Conservation (phyloP, 2,329 filamentous ascomycete species). For the Juglanconis juglandina region DNA sequence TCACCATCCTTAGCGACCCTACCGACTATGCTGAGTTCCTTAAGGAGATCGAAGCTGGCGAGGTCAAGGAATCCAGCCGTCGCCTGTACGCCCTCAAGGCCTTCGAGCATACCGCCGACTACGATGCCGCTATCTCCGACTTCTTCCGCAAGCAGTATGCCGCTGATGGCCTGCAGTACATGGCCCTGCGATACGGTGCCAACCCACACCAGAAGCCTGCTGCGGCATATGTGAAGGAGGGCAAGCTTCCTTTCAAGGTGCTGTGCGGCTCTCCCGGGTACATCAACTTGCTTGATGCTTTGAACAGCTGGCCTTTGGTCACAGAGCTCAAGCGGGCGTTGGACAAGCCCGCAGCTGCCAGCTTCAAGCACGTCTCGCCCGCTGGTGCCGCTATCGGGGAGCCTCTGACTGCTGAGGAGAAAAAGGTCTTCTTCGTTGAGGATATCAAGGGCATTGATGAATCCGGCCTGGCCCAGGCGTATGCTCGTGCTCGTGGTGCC, state of each 20-base stretch:
- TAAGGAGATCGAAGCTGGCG: conserved; percentile 80
- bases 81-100: conserved; percentile 94
- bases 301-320: conserved; percentile 95
- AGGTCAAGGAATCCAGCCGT: conserved; percentile 79
- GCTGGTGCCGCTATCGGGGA: conserved; percentile 93
- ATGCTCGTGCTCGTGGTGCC: conserved; percentile 89
- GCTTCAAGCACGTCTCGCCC: conserved; percentile 98
- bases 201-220: conserved; percentile 99
- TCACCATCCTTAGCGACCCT: conserved; percentile 94
- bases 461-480: conserved; percentile 86
- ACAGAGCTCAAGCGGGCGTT: conserved; percentile 92
- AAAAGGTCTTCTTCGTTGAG: conserved; percentile 97
- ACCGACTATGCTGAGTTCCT: conserved; percentile 92
- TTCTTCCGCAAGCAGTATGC: conserved; percentile 99
- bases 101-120: conserved; percentile 96
- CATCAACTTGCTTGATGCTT: conserved; percentile 92
- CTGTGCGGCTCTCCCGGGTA: conserved; percentile 87
- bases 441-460: conserved; percentile 86
- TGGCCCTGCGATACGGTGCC: conserved; percentile 86
- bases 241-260: conserved; percentile 88
- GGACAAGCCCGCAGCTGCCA: conserved; percentile 84
- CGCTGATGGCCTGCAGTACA: conserved; percentile 74
- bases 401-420: conserved; percentile 79
- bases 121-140: conserved; percentile 88
- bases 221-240: conserved; percentile 71